Base-by-base conservation (phyloP, 1,284 basidiomycete species). In the Ustilago lituana region DNA sequence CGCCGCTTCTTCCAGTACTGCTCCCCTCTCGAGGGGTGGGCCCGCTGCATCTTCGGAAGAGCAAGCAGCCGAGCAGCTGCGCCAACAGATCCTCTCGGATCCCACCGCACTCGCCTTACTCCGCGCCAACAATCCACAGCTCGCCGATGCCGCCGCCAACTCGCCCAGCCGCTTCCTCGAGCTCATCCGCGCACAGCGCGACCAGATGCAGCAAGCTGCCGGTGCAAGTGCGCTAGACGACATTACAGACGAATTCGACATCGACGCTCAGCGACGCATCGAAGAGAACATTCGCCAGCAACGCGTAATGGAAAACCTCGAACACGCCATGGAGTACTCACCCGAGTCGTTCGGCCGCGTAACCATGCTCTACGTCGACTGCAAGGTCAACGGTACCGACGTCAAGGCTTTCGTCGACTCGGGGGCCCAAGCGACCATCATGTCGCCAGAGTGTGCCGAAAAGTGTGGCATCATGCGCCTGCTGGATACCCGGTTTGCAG, bases 381-480 rank as follows among this genome's bases (percentile, higher is more conserved):
- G 74, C 37, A 74, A 80, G 35, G 93, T 98, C 3, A 98, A 98
- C 77, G 91, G 91, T 0, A 86, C 87, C 50, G 89, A 89, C 1
- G 89, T 98, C 32, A 96, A 94, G 82, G 96, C 96, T 0, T 98
- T 98, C 78, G 96, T 98, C 22, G 95, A 98, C 81, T 95, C 93
- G 70, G 95, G 95, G 23, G 95, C 96, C 3, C 96, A 98, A 76
- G 88, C 89, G 53, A 98, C 95, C 0, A 97, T 98, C 84, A 96
- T 98, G 88, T 94, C 91, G 59, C 94, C 96, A 0, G 91, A 92
- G 60, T 94, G 91, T 73, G 95, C 96, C 10, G 93, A 98, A 81
- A 85, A 87, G 39, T 98, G 95, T 84, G 93, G 92, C 1, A 89
- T 98, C 74, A 97, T 96, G 93, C 90, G 95, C 5, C 86, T 98